Evolutionary conservation across 805 yeast species (phyloP).

Genomic region (Metschnikowia hibisci): DNA sequence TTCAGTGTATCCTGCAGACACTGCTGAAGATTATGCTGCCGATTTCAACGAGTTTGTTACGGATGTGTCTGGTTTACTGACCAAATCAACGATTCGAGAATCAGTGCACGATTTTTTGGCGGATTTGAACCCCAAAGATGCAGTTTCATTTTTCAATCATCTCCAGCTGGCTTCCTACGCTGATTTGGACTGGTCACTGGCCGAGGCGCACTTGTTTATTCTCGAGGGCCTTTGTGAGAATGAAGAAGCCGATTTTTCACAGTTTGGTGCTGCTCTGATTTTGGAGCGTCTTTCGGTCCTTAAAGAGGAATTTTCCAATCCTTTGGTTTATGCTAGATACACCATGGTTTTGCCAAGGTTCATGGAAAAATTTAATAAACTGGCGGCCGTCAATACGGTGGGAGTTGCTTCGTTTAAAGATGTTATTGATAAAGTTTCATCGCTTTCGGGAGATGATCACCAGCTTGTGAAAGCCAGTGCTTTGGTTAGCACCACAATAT

Average conservation of each 20-base stretch:
- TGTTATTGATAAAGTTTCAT: constrained; percentile 4
- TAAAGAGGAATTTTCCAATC: constrained; percentile 12
- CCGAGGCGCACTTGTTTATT: constrained; percentile 42
- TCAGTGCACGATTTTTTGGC: constrained; percentile 54
- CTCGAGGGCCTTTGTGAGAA: constrained; percentile 43
- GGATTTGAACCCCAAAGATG: constrained; percentile 44
- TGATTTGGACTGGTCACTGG: constrained; percentile 1
- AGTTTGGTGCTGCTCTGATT: constrained; percentile 14
- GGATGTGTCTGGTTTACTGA: constrained; percentile 65
- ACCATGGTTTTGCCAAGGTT: constrained; percentile 54
- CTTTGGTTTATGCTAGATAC: constrained; percentile 46
- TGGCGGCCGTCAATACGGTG: constrained; percentile 27
- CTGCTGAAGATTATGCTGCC: constrained; percentile 45
- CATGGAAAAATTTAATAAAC: constrained; percentile 47
- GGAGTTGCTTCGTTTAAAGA: constrained; percentile 26
- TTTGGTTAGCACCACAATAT: constrained; percentile 53
- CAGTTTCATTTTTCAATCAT: constrained; percentile 16
- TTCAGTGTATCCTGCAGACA: constrained; percentile 40
- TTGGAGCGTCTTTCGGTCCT: constrained; percentile 8
- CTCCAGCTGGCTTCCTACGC: background rate
- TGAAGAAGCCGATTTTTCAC: constrained; percentile 26
- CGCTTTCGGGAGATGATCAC: background rate
- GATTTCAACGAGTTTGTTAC: constrained; percentile 72
- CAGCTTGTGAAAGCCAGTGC: constrained; percentile 29
- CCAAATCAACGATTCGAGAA: constrained; percentile 51